phyloP scores from a whole-genome alignment of 306 rosid species.

The Leucaena leucocephala region DNA sequence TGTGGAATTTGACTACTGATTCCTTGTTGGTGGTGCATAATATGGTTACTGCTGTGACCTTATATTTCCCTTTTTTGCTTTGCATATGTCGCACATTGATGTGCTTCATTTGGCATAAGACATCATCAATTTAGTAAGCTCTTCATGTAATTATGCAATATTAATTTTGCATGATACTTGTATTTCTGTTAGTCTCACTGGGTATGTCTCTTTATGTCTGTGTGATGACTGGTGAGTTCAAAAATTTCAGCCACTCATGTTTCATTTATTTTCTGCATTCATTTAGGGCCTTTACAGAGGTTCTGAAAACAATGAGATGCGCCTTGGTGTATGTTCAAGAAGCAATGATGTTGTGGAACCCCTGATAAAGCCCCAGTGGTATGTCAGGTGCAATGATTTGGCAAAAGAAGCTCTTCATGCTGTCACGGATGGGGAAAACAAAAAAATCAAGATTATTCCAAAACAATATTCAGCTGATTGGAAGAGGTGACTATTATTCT shows the following conservation, averaged over 20 bases:
- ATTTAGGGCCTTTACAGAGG: constrained; percentile 82
- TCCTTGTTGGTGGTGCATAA: constrained; percentile 6
- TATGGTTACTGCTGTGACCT: neutral
- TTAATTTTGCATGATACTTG: neutral
- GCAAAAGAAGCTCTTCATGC: constrained; percentile 81
- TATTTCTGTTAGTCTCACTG: constrained; percentile 14
- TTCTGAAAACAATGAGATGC: constrained; percentile 89
- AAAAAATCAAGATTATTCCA: constrained; percentile 67
- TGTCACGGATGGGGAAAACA: constrained; percentile 66
- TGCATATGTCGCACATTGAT: constrained; percentile 18
- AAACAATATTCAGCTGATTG: constrained; percentile 89
- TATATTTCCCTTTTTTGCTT: neutral
- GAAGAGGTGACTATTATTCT: constrained; percentile 53
- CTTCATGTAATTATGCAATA: constrained; percentile 4
- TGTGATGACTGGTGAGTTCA: neutral
- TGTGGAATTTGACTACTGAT: constrained; percentile 15
- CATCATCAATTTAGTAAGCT: constrained; percentile 19
- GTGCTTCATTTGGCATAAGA: constrained; percentile 26
- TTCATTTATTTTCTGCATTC: constrained; percentile 37
- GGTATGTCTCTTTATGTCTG: neutral
- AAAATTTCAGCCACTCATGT: neutral
- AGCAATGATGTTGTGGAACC: constrained; percentile 95
- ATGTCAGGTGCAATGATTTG: constrained; percentile 68
- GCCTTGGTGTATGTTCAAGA: constrained; percentile 91
- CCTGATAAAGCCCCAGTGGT: constrained; percentile 95